Base-by-base conservation (phyloP, 805 yeast genomes). In the Candida piceae region DNA sequence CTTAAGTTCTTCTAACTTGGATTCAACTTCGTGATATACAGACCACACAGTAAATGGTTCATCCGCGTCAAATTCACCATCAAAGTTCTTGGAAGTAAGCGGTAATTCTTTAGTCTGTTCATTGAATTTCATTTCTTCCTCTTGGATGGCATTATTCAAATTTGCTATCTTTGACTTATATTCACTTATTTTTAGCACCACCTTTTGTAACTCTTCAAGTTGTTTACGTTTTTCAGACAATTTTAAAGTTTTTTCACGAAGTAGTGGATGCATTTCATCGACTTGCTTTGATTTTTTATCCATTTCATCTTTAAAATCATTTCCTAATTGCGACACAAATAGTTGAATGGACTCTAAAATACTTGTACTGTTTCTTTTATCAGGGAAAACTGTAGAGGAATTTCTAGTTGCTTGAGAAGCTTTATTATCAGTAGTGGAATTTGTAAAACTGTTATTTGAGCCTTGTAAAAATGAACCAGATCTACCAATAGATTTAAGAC, bases 1-100 rank as follows among this genome's bases (percentile, higher is more conserved):
- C 19, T 61, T 36, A 23, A 49, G 29, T 23, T 55, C 53, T 19
- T 60, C 62, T 12, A 71, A 42, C 42, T 63, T 63, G 4, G 53
- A 44, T 37, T 68, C 70, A n/a, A 84, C 59, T 44, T 69, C 70
- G 27, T 76, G 72, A 51, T 73, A 80, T 11, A 84, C 67, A 6
- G 76, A 67, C 52, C 73, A 68, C 9, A 86, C 73, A 33, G 83
- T 71, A 60, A 86, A 90, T n/a, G 96, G 96, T 53, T 85, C 90
- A 60, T 89, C 97, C 0, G 95, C 90, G 58, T 84, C 90, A 50
- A 78, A 81, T 39, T 72, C 78, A 18, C 78, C 80, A 17, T 72
- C 73, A 42, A 60, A 69, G 46, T 57, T 53, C 52, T 50, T 64
- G 60, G 54, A 59, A 29, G 45, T 50, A 21, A 58, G 30, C n/a